Percentiles rank a stretch among this genome's conserved stretches.
Conservation (phyloP, 345 rosid genomes). For the Salix suchowensis region DNA sequence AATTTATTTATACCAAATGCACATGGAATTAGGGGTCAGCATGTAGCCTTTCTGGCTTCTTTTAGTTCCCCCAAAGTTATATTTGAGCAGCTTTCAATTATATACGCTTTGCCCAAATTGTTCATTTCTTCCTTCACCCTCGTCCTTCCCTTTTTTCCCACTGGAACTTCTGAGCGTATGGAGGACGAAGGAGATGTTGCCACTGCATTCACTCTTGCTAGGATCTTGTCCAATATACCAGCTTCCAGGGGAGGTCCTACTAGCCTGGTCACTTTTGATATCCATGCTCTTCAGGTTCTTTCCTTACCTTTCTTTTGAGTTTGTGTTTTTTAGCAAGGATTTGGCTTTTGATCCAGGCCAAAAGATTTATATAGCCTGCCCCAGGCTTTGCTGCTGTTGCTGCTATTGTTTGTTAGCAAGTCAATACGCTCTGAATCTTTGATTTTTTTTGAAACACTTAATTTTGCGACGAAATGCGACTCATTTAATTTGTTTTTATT, state of each 20-base stretch:
- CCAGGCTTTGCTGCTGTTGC: too few relatives aligned
- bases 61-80: conserved; percentile 87
- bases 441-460: neutral
- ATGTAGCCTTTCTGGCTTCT: conserved; percentile 90
- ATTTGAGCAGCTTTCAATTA: conserved; percentile 88
- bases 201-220: conserved; percentile 93
- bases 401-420: too few relatives aligned
- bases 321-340: too few relatives aligned
- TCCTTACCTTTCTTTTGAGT: too few relatives aligned
- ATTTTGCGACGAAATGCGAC: neutral
- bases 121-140: conserved; percentile 87
- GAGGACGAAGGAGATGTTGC: conserved; percentile 98
- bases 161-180: conserved; percentile 98
- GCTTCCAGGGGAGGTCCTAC: conserved; percentile 91
- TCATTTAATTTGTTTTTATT: neutral
- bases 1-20: conserved; percentile 93
- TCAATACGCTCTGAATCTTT: too few relatives aligned
- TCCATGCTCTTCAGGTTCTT: conserved; percentile 91
- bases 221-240: conserved; percentile 84
- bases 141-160: conserved; percentile 94
- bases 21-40: conserved; percentile 82
- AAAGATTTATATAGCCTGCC: too few relatives aligned
- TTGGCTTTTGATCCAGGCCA: too few relatives aligned
- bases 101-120: conserved; percentile 85
- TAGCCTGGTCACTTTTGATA: conserved; percentile 92